Percentiles rank a stretch among this genome's conserved stretches.
Conservation (phyloP, 2,329 filamentous ascomycete genomes). For the Canariomyces notabilis region DNA sequence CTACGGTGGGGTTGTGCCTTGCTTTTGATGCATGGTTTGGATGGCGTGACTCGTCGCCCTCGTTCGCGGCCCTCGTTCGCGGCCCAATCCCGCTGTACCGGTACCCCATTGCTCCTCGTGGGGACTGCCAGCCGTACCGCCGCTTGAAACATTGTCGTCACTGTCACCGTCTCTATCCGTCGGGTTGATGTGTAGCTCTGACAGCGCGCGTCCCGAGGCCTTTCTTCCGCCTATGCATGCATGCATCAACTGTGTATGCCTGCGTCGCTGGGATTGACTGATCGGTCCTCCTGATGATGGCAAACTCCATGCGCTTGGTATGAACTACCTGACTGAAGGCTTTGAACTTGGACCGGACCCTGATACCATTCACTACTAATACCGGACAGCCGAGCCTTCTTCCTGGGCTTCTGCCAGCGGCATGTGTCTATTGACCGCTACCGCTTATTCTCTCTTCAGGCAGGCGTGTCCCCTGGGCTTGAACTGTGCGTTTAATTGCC, state of each 20-base stretch:
- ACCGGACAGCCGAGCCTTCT: background rate
- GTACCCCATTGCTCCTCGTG: no score
- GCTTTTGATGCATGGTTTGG: conserved; percentile 11
- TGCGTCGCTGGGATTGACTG: background rate
- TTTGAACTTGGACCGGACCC: no score
- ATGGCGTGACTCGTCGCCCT: conserved; percentile 5
- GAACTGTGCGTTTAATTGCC: background rate
- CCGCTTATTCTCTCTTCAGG: no score
- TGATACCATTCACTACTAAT: no score
- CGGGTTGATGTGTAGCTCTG: background rate
- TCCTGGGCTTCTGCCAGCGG: background rate
- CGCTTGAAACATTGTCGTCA: background rate
- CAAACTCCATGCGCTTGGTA: background rate
- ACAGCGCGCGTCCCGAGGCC: background rate
- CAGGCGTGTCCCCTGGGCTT: background rate
- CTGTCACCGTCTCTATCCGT: no score
- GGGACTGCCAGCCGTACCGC: background rate
- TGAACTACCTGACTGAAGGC: no score
- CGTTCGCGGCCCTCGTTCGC: no score
- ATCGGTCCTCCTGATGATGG: background rate
- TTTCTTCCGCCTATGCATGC: background rate
- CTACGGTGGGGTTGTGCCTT: conserved; percentile 12
- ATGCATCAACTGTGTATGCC: background rate
- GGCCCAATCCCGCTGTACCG: background rate
- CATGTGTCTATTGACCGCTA: background rate